A percentile compares a stretch with the other conserved stretches of the same genome.
These are phyloP conservation scores for Stephanocyclus meneghinianus DNA, from an alignment of 352 stramenopile genomes.

Conservation along the genomic window DNA sequence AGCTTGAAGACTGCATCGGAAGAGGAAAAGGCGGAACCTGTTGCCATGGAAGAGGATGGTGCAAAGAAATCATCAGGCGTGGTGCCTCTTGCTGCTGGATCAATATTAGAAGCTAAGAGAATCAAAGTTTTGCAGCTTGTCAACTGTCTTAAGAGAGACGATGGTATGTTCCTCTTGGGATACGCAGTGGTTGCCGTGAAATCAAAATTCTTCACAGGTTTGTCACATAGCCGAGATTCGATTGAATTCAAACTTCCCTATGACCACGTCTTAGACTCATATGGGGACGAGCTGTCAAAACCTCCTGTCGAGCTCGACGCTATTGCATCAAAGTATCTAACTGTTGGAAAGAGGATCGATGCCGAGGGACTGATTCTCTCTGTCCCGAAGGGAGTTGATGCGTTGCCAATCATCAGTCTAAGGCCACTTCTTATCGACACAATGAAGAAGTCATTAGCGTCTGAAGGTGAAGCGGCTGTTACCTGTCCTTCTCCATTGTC, in stretches of 20 bases:
- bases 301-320: constrained; percentile 62
- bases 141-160: constrained; percentile 55
- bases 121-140: constrained; percentile 80
- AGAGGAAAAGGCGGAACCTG: constrained; percentile 21
- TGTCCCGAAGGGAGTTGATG: constrained; percentile 57
- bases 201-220: constrained; percentile 69
- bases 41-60: constrained; percentile 4
- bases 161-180: constrained; percentile 65
- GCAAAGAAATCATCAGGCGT: constrained; percentile 7
- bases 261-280: constrained; percentile 77
- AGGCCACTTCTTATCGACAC: constrained; percentile 55
- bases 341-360: constrained; percentile 79
- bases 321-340: constrained; percentile 59
- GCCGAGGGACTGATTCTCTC: constrained; percentile 68
- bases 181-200: constrained; percentile 81
- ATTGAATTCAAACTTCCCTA: constrained; percentile 82
- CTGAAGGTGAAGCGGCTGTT: constrained; percentile 34
- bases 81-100: constrained; percentile 53
- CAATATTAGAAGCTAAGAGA: constrained; percentile 65
- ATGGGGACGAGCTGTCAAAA: constrained; percentile 52
- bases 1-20: constrained; percentile 56
- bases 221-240: constrained; percentile 25
- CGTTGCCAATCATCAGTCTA: constrained; percentile 67
- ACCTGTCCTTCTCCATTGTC: constrained; percentile 61
- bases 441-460: constrained; percentile 43